Conservation (phyloP, 352 stramenopile species). For the Globisporangium barbulae region DNA sequence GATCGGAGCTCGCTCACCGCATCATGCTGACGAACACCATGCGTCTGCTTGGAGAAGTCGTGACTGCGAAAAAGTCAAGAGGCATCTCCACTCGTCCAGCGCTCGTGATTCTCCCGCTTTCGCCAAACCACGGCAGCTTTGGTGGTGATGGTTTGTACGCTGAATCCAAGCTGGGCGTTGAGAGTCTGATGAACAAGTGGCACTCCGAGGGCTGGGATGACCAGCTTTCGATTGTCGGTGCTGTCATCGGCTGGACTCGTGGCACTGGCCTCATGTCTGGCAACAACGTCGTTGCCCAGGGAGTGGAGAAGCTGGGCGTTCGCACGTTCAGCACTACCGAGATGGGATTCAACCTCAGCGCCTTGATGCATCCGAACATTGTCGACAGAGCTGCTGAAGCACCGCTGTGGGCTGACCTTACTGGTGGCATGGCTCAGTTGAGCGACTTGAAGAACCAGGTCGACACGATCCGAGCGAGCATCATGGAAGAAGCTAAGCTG, state of each 20-base stretch:
- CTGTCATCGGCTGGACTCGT: constrained; percentile 87
- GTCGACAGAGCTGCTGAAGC: constrained; percentile 67
- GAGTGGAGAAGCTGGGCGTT: constrained; percentile 71
- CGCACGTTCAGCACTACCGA: constrained; percentile 85
- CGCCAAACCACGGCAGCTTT: constrained; percentile 86
- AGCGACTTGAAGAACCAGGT: no score
- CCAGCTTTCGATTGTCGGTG: constrained; percentile 80
- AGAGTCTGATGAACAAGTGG: constrained; percentile 88
- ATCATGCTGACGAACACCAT: constrained; percentile 89
- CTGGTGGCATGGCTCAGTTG: constrained; percentile 77
- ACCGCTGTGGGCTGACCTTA: constrained; percentile 78
- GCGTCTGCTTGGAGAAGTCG: constrained; percentile 78
- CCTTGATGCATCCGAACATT: constrained; percentile 76
- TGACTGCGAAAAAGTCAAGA: constrained; percentile 65
- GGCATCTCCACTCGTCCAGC: constrained; percentile 73
- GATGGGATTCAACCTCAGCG: constrained; percentile 89
- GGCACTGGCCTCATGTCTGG: constrained; percentile 84
- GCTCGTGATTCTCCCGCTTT: constrained; percentile 76
- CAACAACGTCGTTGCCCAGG: constrained; percentile 85
- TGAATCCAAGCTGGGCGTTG: constrained; percentile 85
- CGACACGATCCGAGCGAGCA: no score
- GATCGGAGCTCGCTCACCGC: constrained; percentile 78
- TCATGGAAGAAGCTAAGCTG: no score
- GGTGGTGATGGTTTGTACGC: constrained; percentile 85
- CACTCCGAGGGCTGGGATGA: constrained; percentile 82